Evolutionary conservation across 2,329 filamentous ascomycete genomes (phyloP).

Genomic region (Phialophora macrospora): DNA sequence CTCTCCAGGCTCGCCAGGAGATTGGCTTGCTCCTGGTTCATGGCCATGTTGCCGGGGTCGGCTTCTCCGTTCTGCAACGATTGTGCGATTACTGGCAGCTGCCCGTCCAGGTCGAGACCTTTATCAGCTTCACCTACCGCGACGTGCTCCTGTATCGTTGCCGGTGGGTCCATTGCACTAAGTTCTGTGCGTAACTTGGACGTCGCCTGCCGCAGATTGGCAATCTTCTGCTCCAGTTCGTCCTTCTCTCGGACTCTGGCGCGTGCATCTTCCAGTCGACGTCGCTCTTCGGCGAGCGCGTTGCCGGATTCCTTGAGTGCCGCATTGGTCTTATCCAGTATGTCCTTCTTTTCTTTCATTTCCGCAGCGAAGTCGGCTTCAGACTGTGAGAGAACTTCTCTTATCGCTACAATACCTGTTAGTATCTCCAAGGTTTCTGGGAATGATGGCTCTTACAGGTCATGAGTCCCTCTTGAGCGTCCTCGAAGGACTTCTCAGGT

Average conservation of each 20-base stretch:
- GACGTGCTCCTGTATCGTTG: conserved; percentile 43
- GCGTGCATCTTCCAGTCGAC: conserved; percentile 72
- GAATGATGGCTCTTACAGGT: conserved; percentile 45
- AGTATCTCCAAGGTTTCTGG: conserved; percentile 41
- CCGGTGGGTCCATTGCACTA: conserved; percentile 48
- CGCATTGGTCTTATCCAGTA: conserved; percentile 79
- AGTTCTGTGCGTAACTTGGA: conserved; percentile 69
- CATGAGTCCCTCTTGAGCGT: conserved; percentile 53
- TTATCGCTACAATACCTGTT: conserved; percentile 66
- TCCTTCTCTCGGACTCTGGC: conserved; percentile 66
- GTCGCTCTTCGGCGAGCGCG: conserved; percentile 76
- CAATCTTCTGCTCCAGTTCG: conserved; percentile 71
- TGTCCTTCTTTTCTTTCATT: conserved; percentile 80
- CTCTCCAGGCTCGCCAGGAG: conserved; percentile 62
- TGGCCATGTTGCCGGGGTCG: conserved; percentile 48
- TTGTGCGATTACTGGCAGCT: conserved; percentile 44
- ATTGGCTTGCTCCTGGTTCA: conserved; percentile 49
- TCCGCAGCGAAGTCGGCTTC: conserved; percentile 79
- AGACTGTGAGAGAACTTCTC: conserved; percentile 78
- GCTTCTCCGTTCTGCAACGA: conserved; percentile 47
- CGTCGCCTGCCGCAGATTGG: conserved; percentile 75
- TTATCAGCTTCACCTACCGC: conserved; percentile 56
- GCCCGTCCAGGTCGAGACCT: conserved; percentile 46
- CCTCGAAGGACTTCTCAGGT: conserved; percentile 51
- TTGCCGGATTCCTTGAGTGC: conserved; percentile 80